Evolutionary conservation across 2,329 filamentous ascomycete genomes (phyloP), one percentile per base, ranked within the genome.

Genomic region (Boeremia lycopersici): DNA sequence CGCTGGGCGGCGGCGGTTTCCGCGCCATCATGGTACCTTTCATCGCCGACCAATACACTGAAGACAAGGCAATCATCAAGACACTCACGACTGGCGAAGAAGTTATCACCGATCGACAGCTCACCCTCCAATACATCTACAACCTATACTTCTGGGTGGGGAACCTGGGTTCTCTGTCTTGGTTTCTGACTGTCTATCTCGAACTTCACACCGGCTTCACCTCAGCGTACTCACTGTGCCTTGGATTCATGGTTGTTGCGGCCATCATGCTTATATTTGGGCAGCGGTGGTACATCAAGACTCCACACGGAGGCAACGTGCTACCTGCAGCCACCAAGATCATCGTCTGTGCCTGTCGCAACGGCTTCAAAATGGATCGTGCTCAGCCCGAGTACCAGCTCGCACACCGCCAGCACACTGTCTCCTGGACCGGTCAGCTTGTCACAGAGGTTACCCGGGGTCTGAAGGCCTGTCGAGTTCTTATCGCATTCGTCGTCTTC

Each of bases 151-250:
- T 74, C 51, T 77, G 75, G 76, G 40, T 72, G 10, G 68, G 67
- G 69, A 91, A 91, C 73, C 63, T 91, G 13, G 89, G 88, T n/a
- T 84, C 86, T 1, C 78, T 92, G 6, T 89, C 84, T 0, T 78
- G 84, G 48, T 69, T 74, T 62, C 86, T 83, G 6, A 90, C 86
- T 0, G 85, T 85, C 1, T 86, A 85, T 68, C 82, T 90, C 77
- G 89, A 92, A 72, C 77, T 82, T 53, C 81, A 87, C 63, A 74
- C 86, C 53, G 86, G 85, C 4, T 91, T 90, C 74, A 83, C 87
- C 82, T 81, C 81, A 1, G 87, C 86, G 2, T 91, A 82, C 64
- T 73, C 86, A 13, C 73, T 89, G 33, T 82, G 83, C 43, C 82
- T 87, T 60, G 80, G 79, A 68, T 83, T 88, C 74, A 89, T 91